These are phyloP conservation scores for Nakazawaea ishiwadae DNA, from an alignment of 805 yeast species.

Conservation along the genomic window DNA sequence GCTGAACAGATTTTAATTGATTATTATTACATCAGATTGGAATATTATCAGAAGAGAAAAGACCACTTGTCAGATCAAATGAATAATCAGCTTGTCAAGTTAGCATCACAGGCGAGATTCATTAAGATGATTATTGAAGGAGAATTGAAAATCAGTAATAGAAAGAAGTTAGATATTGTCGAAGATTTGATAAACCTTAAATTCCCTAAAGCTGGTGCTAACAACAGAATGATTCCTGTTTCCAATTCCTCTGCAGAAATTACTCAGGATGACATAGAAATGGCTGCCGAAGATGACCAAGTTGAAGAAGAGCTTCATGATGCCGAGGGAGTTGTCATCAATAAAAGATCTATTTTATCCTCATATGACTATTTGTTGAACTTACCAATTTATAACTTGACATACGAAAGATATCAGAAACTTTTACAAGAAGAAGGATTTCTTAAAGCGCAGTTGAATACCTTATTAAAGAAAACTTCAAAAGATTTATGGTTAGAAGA, in stretches of 20 bases:
- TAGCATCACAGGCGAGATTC: constrained; percentile 83
- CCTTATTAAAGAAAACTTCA: constrained; percentile 62
- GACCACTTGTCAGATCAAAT: constrained; percentile 67
- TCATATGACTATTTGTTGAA: constrained; percentile 85
- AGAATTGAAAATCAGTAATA: constrained; percentile 66
- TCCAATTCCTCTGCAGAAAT: constrained; percentile 19
- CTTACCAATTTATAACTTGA: constrained; percentile 91
- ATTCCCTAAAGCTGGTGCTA: constrained; percentile 74
- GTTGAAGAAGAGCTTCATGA: constrained; percentile 26
- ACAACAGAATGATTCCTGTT: constrained; percentile 58
- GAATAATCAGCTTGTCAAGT: constrained; percentile 68
- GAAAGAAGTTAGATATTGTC: constrained; percentile 60
- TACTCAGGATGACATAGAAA: constrained; percentile 34
- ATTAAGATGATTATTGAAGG: constrained; percentile 84
- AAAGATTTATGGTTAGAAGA: constrained; percentile 88
- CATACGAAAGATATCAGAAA: constrained; percentile 82
- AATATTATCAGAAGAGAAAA: constrained; percentile 86
- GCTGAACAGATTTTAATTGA: constrained; percentile 78
- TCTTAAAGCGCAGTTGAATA: constrained; percentile 66
- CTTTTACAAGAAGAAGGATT: constrained; percentile 68
- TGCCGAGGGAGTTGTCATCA: constrained; percentile 33
- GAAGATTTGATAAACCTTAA: constrained; percentile 55
- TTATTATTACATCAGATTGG: constrained; percentile 81
- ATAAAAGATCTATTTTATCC: constrained; percentile 47
- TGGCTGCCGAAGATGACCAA: constrained; percentile 38